phyloP scores from a whole-genome alignment of 306 rosid species.

The Hippophae rhamnoides region DNA sequence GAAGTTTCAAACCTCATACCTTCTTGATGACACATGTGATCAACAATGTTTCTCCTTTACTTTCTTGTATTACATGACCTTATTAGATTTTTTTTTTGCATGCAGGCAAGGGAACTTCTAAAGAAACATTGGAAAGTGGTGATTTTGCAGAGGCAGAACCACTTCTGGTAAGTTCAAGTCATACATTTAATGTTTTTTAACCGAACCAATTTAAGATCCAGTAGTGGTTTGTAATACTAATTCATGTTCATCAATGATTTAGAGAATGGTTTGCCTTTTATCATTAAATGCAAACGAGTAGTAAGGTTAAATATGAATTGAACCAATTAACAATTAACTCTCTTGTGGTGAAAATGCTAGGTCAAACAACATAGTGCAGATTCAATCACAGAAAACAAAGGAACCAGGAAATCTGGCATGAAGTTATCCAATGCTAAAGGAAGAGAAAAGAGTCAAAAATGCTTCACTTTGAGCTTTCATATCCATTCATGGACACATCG shows the following conservation, averaged over 20 bases:
- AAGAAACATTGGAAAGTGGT: slow-evolving; percentile 1
- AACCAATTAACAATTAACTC: not conserved
- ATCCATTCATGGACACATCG: slow-evolving; percentile 20
- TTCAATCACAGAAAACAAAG: slow-evolving; percentile 15
- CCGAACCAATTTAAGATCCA: not conserved
- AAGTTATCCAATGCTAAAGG: slow-evolving; percentile 18
- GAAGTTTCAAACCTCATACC: too few relatives aligned
- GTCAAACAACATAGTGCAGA: slow-evolving; percentile 24
- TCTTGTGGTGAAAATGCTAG: slow-evolving; percentile 21
- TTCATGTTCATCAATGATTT: too few relatives aligned
- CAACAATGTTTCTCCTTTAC: not conserved
- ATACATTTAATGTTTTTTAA: not conserved
- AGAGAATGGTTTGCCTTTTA: too few relatives aligned
- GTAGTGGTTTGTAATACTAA: not conserved
- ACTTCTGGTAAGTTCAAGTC: slow-evolving; percentile 32
- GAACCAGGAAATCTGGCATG: slow-evolving; percentile 16
- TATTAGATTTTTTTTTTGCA: not conserved
- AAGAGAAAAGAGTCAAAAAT: slow-evolving; percentile 22
- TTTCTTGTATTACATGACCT: not conserved
- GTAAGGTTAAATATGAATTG: too few relatives aligned
- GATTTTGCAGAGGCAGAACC: slow-evolving; percentile 31
- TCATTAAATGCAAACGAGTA: too few relatives aligned
- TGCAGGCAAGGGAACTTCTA: slow-evolving; percentile 25
- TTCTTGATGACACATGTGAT: not conserved
- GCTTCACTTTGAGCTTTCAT: slow-evolving; percentile 26